phyloP scores from a whole-genome alignment of 352 stramenopile species.

The Phytophthora tentaculata region DNA sequence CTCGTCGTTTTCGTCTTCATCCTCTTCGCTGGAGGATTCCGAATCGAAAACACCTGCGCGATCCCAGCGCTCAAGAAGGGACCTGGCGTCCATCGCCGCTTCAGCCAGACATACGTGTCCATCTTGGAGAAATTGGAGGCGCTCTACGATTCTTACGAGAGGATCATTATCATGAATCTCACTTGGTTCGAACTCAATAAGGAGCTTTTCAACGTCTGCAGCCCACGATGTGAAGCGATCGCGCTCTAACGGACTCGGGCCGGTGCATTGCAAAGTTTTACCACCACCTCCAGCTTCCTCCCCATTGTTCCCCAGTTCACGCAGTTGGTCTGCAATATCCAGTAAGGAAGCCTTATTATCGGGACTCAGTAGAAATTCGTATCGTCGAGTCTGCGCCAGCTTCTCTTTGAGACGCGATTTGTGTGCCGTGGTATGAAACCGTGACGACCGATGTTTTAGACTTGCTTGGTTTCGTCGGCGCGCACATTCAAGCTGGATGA shows the following conservation, averaged over 20 bases:
- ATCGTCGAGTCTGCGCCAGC: conserved; percentile 47
- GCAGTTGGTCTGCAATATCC: conserved; percentile 49
- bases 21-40: conserved; percentile 44
- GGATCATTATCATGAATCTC: conserved; percentile 54
- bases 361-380: conserved; percentile 53
- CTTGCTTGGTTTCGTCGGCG: conserved; percentile 53
- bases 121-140: conserved; percentile 65
- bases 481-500: conserved; percentile 61
- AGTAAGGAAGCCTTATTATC: conserved; percentile 62
- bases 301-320: conserved; percentile 38
- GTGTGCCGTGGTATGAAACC: conserved; percentile 49
- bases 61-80: conserved; percentile 63
- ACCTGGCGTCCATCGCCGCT: conserved; percentile 50
- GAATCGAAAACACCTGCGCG: conserved; percentile 59
- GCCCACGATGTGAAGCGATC: conserved; percentile 53
- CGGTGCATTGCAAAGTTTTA: conserved; percentile 13
- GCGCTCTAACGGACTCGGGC: conserved; percentile 61
- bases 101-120: conserved; percentile 63
- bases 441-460: conserved; percentile 49
- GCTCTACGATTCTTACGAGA: conserved; percentile 51
- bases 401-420: conserved; percentile 55
- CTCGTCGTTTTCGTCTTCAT: conserved; percentile 39
- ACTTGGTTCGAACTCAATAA: conserved; percentile 56
- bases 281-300: not conserved
- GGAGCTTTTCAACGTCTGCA: conserved; percentile 39